A percentile compares a stretch with the other conserved stretches of the same genome.
These are phyloP conservation scores for Mucuna pruriens DNA, from an alignment of 306 rosid genomes.

Conservation along the genomic window DNA sequence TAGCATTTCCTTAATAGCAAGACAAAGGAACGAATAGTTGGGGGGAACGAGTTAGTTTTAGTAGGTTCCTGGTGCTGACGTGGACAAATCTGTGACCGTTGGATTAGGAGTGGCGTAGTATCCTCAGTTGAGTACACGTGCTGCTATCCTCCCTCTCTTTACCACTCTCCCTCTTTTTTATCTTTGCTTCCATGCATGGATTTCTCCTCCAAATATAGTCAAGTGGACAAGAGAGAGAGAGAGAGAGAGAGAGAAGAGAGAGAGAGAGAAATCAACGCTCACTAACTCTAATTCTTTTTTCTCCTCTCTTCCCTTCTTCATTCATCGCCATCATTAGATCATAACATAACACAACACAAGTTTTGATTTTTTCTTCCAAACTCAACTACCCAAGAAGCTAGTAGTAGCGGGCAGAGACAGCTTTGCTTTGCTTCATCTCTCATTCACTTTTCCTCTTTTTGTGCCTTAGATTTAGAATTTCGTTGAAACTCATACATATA, in stretches of 20 bases:
- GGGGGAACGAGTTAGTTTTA: constrained; percentile 58
- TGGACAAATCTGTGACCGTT: constrained; percentile 52
- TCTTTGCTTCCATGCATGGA: constrained; percentile 97
- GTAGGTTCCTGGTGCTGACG: constrained; percentile 49
- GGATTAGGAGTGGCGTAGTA: constrained; percentile 65
- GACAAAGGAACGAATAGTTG: constrained; percentile 91
- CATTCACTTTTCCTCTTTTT: constrained; percentile 43
- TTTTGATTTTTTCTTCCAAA: constrained; percentile 35
- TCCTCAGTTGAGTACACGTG: constrained; percentile 92
- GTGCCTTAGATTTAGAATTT: constrained; percentile 53
- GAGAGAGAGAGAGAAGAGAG: constrained; percentile 51
- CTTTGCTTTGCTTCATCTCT: constrained; percentile 13
- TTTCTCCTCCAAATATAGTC: constrained; percentile 88
- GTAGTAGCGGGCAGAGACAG: not conserved
- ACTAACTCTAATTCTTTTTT: constrained; percentile 41
- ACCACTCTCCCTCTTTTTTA: constrained; percentile 38
- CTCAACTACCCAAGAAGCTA: constrained; percentile 55
- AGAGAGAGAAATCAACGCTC: constrained; percentile 61
- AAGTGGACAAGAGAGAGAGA: constrained; percentile 46
- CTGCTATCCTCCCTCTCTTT: constrained; percentile 49
- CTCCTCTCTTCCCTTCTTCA: constrained; percentile 40
- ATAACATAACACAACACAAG: constrained; percentile 47
- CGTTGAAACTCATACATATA: constrained; percentile 23
- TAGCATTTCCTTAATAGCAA: constrained; percentile 43
- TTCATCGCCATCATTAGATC: constrained; percentile 62